Conservation (phyloP, 2,329 filamentous ascomycete genomes). For the Penicillium olsonii region DNA sequence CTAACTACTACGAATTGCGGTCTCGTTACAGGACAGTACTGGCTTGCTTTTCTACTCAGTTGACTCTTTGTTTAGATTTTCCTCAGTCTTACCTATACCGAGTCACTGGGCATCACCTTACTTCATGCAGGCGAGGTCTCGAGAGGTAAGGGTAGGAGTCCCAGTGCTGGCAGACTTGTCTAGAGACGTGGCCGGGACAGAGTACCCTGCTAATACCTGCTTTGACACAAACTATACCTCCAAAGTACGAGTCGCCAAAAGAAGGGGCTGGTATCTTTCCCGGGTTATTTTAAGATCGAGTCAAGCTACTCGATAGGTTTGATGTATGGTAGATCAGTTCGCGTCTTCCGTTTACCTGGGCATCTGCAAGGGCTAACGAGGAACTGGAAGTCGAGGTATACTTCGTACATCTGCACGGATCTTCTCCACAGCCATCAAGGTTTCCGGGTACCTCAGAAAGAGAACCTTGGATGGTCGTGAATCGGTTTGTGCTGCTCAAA, state of each 20-base stretch:
- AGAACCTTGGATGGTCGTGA: neutral
- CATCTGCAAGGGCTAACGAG: slow-evolving; percentile 16
- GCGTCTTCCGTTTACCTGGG: neutral
- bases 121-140: slow-evolving; percentile 17
- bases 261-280: neutral
- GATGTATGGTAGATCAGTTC: neutral
- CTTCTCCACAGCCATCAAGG: slow-evolving; percentile 2
- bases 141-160: slow-evolving; percentile 4
- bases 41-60: too few species aligned
- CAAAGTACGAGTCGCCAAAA: neutral
- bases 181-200: neutral
- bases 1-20: too few species aligned
- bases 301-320: neutral
- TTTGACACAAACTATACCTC: neutral
- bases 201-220: neutral
- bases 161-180: neutral
- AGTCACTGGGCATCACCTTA: slow-evolving; percentile 13
- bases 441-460: neutral
- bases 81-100: slow-evolving; percentile 17
- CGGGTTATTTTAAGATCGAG: neutral
- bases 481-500: slow-evolving; percentile 6
- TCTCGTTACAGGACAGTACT: neutral
- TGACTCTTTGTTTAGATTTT: slow-evolving; percentile 24
- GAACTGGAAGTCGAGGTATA: slow-evolving; percentile 1
- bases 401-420: neutral